Conservation (phyloP, 2,329 filamentous ascomycete genomes). For the Aspergillus awamori region DNA sequence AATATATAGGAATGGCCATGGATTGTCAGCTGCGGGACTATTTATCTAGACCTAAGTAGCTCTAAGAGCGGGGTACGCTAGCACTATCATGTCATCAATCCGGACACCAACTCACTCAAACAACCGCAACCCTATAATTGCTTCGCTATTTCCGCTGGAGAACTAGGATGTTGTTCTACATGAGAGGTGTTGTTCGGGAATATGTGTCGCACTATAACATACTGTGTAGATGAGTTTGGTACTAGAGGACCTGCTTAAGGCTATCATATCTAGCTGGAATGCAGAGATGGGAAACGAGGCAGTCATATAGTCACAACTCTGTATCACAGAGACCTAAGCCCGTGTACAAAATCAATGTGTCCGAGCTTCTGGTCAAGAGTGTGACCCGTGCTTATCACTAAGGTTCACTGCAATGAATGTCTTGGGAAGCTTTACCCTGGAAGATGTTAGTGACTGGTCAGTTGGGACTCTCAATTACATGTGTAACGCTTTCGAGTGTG, state of each 20-base stretch:
- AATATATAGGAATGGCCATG: no score
- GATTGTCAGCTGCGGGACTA: no score
- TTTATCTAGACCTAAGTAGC: no score
- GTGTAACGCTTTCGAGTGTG: slow-evolving; percentile 22
- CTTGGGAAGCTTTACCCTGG: slow-evolving; percentile 54
- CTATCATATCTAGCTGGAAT: not conserved
- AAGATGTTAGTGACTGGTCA: not conserved
- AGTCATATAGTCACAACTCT: not conserved
- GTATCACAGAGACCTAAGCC: not conserved
- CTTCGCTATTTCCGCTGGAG: not conserved
- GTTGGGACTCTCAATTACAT: slow-evolving; percentile 9
- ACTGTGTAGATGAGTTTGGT: no score
- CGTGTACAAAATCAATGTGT: not conserved
- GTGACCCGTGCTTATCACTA: slow-evolving; percentile 51
- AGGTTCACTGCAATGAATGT: slow-evolving; percentile 56
- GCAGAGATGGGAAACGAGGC: not conserved
- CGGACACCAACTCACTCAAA: not conserved
- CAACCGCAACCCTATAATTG: not conserved
- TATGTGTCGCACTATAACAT: not conserved
- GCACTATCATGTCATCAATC: not conserved
- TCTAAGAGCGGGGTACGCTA: not conserved
- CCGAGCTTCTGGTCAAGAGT: slow-evolving; percentile 10
- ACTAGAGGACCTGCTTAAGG: no score
- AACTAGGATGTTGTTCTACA: not conserved
- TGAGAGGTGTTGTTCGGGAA: not conserved